A percentile compares a stretch with the other conserved stretches of the same genome.
phyloP scores from a whole-genome alignment of 2,329 filamentous ascomycete genomes.

The Venturia pyrina region DNA sequence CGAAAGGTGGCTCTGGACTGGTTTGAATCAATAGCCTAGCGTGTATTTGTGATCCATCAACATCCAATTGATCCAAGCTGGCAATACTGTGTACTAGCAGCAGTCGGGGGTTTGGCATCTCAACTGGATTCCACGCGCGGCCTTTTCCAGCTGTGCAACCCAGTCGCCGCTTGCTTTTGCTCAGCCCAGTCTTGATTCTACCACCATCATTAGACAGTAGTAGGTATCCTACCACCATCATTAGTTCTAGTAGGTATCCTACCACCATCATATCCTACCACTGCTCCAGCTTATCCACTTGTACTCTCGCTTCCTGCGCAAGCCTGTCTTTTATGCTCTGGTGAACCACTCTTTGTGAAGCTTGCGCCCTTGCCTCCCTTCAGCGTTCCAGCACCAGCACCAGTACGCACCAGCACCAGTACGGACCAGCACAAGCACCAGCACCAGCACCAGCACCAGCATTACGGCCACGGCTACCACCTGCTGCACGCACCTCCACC shows the following conservation, averaged over 20 bases:
- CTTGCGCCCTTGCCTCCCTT: neutral
- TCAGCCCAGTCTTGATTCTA: neutral
- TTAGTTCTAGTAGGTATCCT: too few relatives aligned
- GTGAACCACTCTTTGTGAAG: neutral
- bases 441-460: neutral
- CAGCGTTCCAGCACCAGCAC: neutral
- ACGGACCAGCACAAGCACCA: neutral
- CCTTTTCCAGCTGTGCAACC: neutral
- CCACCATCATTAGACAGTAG: too few relatives aligned
- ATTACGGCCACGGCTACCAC: neutral
- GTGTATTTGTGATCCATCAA: too few relatives aligned
- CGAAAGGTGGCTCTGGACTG: too few relatives aligned
- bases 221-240: too few relatives aligned
- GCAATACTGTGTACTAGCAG: too few relatives aligned
- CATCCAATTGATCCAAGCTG: too few relatives aligned
- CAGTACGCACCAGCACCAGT: neutral
- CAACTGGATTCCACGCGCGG: neutral
- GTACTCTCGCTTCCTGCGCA: neutral
- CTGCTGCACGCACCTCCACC: neutral
- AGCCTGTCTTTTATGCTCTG: neutral
- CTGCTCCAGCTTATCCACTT: too few relatives aligned
- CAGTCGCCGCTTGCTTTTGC: neutral
- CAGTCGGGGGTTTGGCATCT: too few relatives aligned
- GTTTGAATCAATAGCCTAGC: too few relatives aligned
- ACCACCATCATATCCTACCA: neutral